Base-by-base conservation (phyloP, 2,329 filamentous ascomycete species). In the Trichocomaceae sp. region DNA sequence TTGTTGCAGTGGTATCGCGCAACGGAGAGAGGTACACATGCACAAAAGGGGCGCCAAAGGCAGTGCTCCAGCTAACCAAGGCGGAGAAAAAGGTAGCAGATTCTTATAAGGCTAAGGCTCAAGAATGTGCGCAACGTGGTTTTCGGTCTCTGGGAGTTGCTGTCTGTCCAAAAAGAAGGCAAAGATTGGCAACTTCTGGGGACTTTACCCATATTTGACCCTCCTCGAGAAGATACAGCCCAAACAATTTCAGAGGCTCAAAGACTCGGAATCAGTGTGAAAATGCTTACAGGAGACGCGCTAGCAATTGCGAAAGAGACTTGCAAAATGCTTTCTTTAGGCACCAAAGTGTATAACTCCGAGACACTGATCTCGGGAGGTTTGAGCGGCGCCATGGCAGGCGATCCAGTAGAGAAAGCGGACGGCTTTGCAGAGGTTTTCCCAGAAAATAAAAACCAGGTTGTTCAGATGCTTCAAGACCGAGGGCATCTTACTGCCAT, bases 301-400 rank as follows among this genome's bases (percentile, higher is more conserved):
- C 85, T 88, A 63, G 86, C 86, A 59, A 90, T 89, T 63, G 86
- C 86, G 48, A 88, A 88, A 74, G 86, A 90, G 74, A 89, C 86
- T 57, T 89, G 86, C 79, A 88, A 88, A 74, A 88, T 89, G 84
- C 78, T 89, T 63, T 84, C 85, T 57, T 79, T 89, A 52, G 86
- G 86, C 56, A 88, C 86, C 61, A 89, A 89, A 75, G 86, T 90
- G 58, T 89, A 88, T 75, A 88, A 88, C 75, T 89, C 86, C 42
- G 83, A 87, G 63, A 86, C 85, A 74, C 79, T 90, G 58, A 88
- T 89, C 62, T 83, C 87, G 69, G 85, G 85, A 67, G 86, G 86
- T 72, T 79, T 89, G 45, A 81, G 83, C 56, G 86, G 86, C 59
- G 83, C 83, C 57, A 86, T 86, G 61, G 84, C 87, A 69, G 83